Base-by-base conservation (phyloP, 2,329 filamentous ascomycete species). In the Colletotrichum sp. region DNA sequence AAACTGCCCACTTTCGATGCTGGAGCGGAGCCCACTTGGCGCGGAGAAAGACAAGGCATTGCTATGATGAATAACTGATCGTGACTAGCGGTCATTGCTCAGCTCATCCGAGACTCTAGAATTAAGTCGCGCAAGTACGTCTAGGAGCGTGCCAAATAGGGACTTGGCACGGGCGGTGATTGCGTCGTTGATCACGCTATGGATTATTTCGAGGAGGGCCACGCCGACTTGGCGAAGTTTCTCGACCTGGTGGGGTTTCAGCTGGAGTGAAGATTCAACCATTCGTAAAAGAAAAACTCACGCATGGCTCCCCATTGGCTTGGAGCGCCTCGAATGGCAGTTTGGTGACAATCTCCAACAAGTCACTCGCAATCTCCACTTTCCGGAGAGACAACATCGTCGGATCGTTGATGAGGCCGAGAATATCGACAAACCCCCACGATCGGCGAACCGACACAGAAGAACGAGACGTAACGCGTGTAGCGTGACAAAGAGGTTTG, bases 391-490 rank as follows among this genome's bases (percentile, higher is more conserved):
- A 61, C 4, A 75, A 33, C 73, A 72, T 75, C 24, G 38, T 58
- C 15, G 54, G 29, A 16, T 69, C 69, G 15, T 61, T 47, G 2
- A 54, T 72, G 7, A 74, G 9, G 1, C 72, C 72, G 1, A 74
- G 16, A 6, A 74, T 7, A 6, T 71, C 57, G 12, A 34, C 54
- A 15, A 51, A 61, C 3, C 69, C 3, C 69, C 69, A 4, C 62
- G 69, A 13, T 47, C 29, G 8, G 38, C 31, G 18, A 67, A 71
- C 1, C 64, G 36, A 2, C 36, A 36, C 1, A 67, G 33, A 5
- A 86, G 83, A 1, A 85, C 82, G 79, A 86, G 85, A 5, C 82
- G 78, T 7, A 86, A 72, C n/a, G 84, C 86, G 29, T 86, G 82
- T 21, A 82, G 79, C 0, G 84, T 83, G 9, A 84, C 82, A 29